Evolutionary conservation across 495 filamentous ascomycete genomes (phyloP).

Genomic region (Ramalina peruviana): DNA sequence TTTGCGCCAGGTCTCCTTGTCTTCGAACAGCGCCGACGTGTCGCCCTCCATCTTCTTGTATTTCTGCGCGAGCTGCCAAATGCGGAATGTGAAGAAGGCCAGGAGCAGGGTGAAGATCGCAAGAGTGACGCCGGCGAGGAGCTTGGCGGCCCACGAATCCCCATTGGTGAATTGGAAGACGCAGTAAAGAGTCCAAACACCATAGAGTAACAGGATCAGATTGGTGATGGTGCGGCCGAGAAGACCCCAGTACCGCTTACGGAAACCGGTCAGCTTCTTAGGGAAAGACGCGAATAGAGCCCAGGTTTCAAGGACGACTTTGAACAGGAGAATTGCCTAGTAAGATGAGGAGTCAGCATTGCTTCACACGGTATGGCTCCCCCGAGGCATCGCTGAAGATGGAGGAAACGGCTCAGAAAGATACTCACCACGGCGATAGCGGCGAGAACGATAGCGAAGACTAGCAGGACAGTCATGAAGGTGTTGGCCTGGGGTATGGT

Average conservation of each 20-base stretch:
- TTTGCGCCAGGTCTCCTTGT: slow-evolving; percentile 84
- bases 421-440: slow-evolving; percentile 52
- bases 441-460: slow-evolving; percentile 78
- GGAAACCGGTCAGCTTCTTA: slow-evolving; percentile 64
- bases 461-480: slow-evolving; percentile 87
- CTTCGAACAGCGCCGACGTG: slow-evolving; percentile 57
- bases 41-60: slow-evolving; percentile 69
- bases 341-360: too few relatives aligned
- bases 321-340: slow-evolving; percentile 63
- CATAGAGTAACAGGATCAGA: slow-evolving; percentile 84
- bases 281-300: slow-evolving; percentile 81
- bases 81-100: slow-evolving; percentile 66
- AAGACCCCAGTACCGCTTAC: slow-evolving; percentile 89
- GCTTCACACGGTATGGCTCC: too few relatives aligned
- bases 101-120: slow-evolving; percentile 65
- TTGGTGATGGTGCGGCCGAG: slow-evolving; percentile 80
- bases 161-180: slow-evolving; percentile 88
- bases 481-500: slow-evolving; percentile 77
- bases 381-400: too few relatives aligned
- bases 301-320: slow-evolving; percentile 87
- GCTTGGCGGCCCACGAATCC: slow-evolving; percentile 90
- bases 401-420: too few relatives aligned
- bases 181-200: slow-evolving; percentile 91
- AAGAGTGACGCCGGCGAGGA: slow-evolving; percentile 72
- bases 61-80: slow-evolving; percentile 59